A percentile compares a stretch with the other conserved stretches of the same genome.
Evolutionary conservation across 1,139 yeast species (phyloP).

Genomic region (Pichia sp.): DNA sequence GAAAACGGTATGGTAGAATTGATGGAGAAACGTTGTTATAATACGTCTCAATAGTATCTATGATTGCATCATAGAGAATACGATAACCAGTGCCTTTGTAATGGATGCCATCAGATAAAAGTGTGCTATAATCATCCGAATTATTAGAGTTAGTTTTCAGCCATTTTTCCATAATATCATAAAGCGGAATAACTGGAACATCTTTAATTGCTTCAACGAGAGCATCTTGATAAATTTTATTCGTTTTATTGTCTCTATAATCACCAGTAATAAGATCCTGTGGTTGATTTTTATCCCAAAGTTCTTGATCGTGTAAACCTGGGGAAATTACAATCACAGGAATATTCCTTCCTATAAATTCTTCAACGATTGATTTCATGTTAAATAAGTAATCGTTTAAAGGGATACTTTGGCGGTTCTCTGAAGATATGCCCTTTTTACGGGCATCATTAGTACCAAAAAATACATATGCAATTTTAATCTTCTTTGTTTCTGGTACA

Average conservation of each 20-base stretch:
- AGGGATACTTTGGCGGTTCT: constrained; percentile 48
- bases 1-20: constrained; percentile 9
- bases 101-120: constrained; percentile 53
- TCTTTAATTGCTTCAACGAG: constrained; percentile 36
- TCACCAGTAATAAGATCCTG: constrained; percentile 31
- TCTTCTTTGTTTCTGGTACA: constrained; percentile 26
- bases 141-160: constrained; percentile 1
- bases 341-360: constrained; percentile 38
- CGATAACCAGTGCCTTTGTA: constrained; percentile 53
- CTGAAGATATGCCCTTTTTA: constrained; percentile 22
- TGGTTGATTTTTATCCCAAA: constrained; percentile 30
- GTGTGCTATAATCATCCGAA: constrained; percentile 5
- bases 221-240: constrained; percentile 46
- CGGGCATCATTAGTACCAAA: constrained; percentile 76
- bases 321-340: constrained; percentile 56
- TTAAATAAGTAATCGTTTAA: constrained; percentile 45
- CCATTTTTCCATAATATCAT: constrained; percentile 35
- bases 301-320: constrained; percentile 45
- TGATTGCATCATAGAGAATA: constrained; percentile 41
- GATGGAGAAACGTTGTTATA: constrained; percentile 39
- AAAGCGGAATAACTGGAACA: constrained; percentile 38
- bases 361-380: constrained; percentile 35
- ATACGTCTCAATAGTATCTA: constrained; percentile 32
- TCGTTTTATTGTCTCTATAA: constrained; percentile 36
- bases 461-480: constrained; percentile 43